Evolutionary conservation across 805 yeast species (phyloP).

Genomic region (Dipodascus geniculatus): DNA sequence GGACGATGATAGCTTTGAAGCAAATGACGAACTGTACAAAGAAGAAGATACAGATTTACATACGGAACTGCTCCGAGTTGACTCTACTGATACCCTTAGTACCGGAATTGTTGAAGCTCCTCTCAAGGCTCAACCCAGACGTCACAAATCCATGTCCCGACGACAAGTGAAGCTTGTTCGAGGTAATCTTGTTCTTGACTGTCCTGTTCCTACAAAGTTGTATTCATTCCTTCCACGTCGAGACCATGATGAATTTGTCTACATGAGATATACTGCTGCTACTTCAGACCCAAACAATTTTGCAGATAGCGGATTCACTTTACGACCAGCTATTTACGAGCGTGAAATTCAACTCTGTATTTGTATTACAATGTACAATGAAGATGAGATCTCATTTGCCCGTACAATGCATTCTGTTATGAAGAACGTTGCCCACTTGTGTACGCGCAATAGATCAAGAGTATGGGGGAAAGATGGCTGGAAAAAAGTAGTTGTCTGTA

Average conservation of each 20-base stretch:
- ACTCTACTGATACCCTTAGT: neutral
- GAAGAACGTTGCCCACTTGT: slow-evolving; percentile 80
- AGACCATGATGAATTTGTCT: slow-evolving; percentile 85
- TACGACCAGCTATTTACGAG: slow-evolving; percentile 75
- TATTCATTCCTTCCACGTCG: slow-evolving; percentile 75
- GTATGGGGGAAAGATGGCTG: slow-evolving; percentile 96
- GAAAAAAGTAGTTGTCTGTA: slow-evolving; percentile 89
- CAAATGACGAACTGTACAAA: neutral
- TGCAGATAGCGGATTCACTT: slow-evolving; percentile 64
- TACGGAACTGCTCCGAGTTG: neutral
- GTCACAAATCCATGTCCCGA: slow-evolving; percentile 56
- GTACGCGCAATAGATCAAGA: slow-evolving; percentile 66
- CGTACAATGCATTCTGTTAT: slow-evolving; percentile 94
- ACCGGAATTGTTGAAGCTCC: slow-evolving; percentile 17
- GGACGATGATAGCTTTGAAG: neutral
- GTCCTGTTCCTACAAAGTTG: slow-evolving; percentile 86
- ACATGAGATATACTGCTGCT: slow-evolving; percentile 96
- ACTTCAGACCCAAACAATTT: slow-evolving; percentile 88
- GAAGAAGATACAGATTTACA: neutral
- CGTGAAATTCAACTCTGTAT: slow-evolving; percentile 88
- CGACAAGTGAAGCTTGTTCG: slow-evolving; percentile 65
- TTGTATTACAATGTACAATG: slow-evolving; percentile 96
- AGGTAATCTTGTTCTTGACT: slow-evolving; percentile 81
- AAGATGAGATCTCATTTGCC: slow-evolving; percentile 79
- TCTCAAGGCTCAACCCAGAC: slow-evolving; percentile 35